phyloP scores from a whole-genome alignment of 305 asterid genomes.

The Nicotiana rustica region DNA sequence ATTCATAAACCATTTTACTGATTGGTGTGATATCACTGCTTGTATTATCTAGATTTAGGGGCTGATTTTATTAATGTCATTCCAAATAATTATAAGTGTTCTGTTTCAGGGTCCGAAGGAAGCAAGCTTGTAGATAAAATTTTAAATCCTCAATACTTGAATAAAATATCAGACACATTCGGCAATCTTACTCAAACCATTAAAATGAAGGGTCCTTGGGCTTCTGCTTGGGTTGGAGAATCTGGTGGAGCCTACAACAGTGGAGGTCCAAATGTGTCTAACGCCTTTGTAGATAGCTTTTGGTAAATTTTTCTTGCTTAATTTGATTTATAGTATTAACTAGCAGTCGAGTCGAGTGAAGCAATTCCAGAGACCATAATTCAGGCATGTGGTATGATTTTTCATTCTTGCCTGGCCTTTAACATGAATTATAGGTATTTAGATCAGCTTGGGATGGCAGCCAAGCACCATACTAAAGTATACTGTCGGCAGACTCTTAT shows the following conservation, averaged over 20 bases:
- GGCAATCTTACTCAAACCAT: conserved; percentile 60
- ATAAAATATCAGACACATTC: conserved; percentile 56
- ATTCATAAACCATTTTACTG: too few species aligned
- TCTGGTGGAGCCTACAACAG: conserved; percentile 91
- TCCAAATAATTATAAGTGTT: background rate
- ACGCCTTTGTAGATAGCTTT: conserved; percentile 82
- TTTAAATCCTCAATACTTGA: conserved; percentile 69
- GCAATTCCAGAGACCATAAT: background rate
- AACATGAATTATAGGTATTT: conserved; percentile 68
- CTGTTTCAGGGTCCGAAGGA: conserved; percentile 73
- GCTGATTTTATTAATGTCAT: background rate
- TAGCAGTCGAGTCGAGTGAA: background rate
- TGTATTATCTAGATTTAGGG: background rate
- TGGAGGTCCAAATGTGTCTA: conserved; percentile 73
- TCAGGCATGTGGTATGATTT: background rate
- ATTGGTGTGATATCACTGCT: background rate
- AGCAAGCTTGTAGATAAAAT: conserved; percentile 60
- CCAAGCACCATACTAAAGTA: conserved; percentile 72
- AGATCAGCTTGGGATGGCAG: conserved; percentile 98
- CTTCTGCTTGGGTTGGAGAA: conserved; percentile 94
- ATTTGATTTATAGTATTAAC: background rate
- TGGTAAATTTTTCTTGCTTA: conserved; percentile 56
- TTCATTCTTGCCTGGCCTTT: background rate
- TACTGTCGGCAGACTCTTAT: conserved; percentile 87
- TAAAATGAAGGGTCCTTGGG: conserved; percentile 74